Percentiles rank a stretch among this genome's conserved stretches.
phyloP scores from a whole-genome alignment of 2,329 filamentous ascomycete species.

The Nothophoma quercina region DNA sequence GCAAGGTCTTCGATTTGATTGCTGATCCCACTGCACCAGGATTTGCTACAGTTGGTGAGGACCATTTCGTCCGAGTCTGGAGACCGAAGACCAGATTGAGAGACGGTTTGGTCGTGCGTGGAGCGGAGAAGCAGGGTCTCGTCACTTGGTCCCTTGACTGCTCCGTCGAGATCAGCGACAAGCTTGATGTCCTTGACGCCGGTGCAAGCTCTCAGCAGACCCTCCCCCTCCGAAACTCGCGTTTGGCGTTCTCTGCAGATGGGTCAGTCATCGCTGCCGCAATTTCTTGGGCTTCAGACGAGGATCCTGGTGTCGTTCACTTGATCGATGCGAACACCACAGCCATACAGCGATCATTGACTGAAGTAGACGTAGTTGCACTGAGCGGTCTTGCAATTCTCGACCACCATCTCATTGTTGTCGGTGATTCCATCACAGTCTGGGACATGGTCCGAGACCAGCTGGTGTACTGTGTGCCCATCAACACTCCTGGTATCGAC shows the following conservation, averaged over 20 bases:
- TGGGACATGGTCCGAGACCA: slow-evolving; percentile 86
- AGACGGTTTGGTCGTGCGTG: slow-evolving; percentile 71
- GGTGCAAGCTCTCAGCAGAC: slow-evolving; percentile 26
- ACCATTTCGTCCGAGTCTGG: slow-evolving; percentile 83
- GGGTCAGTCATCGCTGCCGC: slow-evolving; percentile 47
- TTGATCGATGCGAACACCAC: slow-evolving; percentile 78
- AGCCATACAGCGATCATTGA: slow-evolving; percentile 69
- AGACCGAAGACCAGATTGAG: slow-evolving; percentile 73
- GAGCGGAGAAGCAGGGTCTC: slow-evolving; percentile 59
- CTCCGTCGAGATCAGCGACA: slow-evolving; percentile 55
- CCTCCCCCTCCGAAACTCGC: slow-evolving; percentile 62
- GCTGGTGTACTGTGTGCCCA: slow-evolving; percentile 70
- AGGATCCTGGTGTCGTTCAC: slow-evolving; percentile 70
- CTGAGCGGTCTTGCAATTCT: slow-evolving; percentile 75
- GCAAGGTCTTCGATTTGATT: slow-evolving; percentile 74
- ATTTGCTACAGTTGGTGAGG: slow-evolving; percentile 86
- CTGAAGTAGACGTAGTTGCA: slow-evolving; percentile 70
- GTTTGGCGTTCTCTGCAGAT: slow-evolving; percentile 72
- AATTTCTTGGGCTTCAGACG: slow-evolving; percentile 41
- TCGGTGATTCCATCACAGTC: slow-evolving; percentile 76
- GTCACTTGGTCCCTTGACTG: slow-evolving; percentile 78
- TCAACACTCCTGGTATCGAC: slow-evolving; percentile 52
- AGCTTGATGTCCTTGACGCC: slow-evolving; percentile 37
- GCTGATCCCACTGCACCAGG: slow-evolving; percentile 72
- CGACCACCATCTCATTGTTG: slow-evolving; percentile 74